Conservation (phyloP, 805 yeast genomes). For the Kazachstania africana region DNA sequence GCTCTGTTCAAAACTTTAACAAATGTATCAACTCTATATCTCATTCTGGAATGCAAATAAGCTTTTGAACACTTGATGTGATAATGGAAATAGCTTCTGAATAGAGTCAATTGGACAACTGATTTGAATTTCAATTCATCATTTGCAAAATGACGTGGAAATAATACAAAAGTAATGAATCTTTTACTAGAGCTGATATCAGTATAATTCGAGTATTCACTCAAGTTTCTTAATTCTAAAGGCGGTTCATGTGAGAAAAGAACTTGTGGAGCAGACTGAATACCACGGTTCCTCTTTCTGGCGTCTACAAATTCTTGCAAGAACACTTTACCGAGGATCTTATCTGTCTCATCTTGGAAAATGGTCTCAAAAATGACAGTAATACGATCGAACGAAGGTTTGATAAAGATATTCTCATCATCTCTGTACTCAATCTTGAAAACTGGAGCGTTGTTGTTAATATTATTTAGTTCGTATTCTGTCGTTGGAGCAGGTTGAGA, state of each 20-base stretch:
- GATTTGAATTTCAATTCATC: slow-evolving; percentile 23
- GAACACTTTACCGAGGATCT: slow-evolving; percentile 78
- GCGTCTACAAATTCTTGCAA: slow-evolving; percentile 93
- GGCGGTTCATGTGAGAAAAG: slow-evolving; percentile 93
- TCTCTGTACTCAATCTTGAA: slow-evolving; percentile 70
- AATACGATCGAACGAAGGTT: slow-evolving; percentile 90
- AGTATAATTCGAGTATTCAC: slow-evolving; percentile 3
- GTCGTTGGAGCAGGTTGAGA: slow-evolving; percentile 17
- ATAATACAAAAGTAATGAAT: slow-evolving; percentile 59
- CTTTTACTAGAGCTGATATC: slow-evolving; percentile 28
- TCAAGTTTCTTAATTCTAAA: slow-evolving; percentile 52
- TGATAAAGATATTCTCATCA: slow-evolving; percentile 80
- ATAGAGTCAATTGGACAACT: slow-evolving; percentile 80
- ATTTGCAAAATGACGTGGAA: slow-evolving; percentile 83
- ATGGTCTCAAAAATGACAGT: slow-evolving; percentile 92
- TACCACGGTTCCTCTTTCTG: slow-evolving; percentile 80
- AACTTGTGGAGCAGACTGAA: slow-evolving; percentile 97
- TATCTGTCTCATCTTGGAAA: slow-evolving; percentile 94
- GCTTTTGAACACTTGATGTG: slow-evolving; percentile 98
- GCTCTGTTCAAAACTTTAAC: slow-evolving; percentile 94
- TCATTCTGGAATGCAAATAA: slow-evolving; percentile 96
- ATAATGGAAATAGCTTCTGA: slow-evolving; percentile 95
- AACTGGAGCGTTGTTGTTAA: slow-evolving; percentile 13
- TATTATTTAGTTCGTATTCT: slow-evolving; percentile 14
- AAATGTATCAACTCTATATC: slow-evolving; percentile 87